These are phyloP conservation scores for Suillus cothurnatus DNA, from an alignment of 768 basidiomycete species.

Conservation along the genomic window DNA sequence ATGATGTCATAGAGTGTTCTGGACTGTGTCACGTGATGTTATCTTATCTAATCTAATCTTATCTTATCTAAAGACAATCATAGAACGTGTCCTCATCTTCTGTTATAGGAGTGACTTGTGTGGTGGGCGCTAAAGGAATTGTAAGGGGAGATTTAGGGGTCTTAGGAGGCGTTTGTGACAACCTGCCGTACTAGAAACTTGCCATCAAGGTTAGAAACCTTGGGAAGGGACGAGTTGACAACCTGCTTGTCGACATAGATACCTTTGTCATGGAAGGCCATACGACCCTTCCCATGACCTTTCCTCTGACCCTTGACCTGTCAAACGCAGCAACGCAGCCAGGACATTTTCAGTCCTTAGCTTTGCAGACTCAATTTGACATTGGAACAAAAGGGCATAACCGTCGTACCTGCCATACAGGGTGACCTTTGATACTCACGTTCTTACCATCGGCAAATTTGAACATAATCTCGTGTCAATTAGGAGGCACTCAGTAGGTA, in stretches of 20 bases:
- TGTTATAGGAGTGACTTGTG: too few relatives aligned
- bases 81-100: too few relatives aligned
- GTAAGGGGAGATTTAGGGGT: too few relatives aligned
- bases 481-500: conserved; percentile 78
- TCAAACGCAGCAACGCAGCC: background rate
- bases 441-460: conserved; percentile 79
- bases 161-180: too few relatives aligned
- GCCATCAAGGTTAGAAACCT: conserved; percentile 64
- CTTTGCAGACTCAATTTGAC: conserved; percentile 51
- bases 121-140: too few relatives aligned
- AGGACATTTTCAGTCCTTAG: background rate
- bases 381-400: conserved; percentile 63
- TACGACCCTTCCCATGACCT: background rate
- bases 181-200: conserved; percentile 55
- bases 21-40: too few relatives aligned
- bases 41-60: too few relatives aligned
- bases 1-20: too few relatives aligned
- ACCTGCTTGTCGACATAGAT: conserved; percentile 54
- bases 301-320: background rate
- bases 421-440: conserved; percentile 69
- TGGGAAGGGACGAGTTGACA: conserved; percentile 42
- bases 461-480: conserved; percentile 81
- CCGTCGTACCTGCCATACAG: conserved; percentile 82
- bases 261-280: conserved; percentile 61
- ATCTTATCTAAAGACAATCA: too few relatives aligned